phyloP scores from a whole-genome alignment of 768 basidiomycete genomes.

The Tricholoma sp. region DNA sequence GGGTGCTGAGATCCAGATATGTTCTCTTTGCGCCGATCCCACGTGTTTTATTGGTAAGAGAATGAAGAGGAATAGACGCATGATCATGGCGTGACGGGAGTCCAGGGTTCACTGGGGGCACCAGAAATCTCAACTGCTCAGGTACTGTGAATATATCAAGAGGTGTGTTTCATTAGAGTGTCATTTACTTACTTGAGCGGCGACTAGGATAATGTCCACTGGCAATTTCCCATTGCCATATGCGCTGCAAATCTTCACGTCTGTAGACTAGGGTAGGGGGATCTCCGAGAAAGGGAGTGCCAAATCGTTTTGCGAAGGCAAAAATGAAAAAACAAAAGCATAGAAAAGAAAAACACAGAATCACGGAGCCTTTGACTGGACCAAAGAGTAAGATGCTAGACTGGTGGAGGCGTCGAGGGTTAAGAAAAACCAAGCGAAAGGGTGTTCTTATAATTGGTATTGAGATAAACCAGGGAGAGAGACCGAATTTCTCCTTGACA shows the following conservation, averaged over 20 bases:
- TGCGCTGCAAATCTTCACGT: conserved; percentile 75
- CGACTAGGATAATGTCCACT: conserved; percentile 93
- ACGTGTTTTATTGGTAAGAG: conserved; percentile 38
- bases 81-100: conserved; percentile 52
- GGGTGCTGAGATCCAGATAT: conserved; percentile 67
- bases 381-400: conserved; percentile 53
- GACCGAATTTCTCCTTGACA: conserved; percentile 60
- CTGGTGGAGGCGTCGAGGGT: conserved; percentile 56
- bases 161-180: neutral
- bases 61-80: conserved; percentile 44
- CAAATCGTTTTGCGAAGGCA: conserved; percentile 57
- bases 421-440: conserved; percentile 54
- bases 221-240: conserved; percentile 95
- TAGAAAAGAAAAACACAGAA: conserved; percentile 45
- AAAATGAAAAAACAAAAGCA: conserved; percentile 34
- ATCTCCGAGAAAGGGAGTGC: conserved; percentile 48
- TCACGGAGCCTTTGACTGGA: conserved; percentile 47
- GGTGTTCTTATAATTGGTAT: conserved; percentile 55
- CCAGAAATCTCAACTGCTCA: conserved; percentile 54
- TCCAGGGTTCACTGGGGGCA: conserved; percentile 64
- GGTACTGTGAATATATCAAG: conserved; percentile 49
- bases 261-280: conserved; percentile 70
- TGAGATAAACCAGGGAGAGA: conserved; percentile 52
- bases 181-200: conserved; percentile 53
- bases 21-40: conserved; percentile 75